Evolutionary conservation across 176 grass and related monocot genomes (phyloP), one percentile per base, ranked within the genome.

Genomic region (Oryza meridionalis): DNA sequence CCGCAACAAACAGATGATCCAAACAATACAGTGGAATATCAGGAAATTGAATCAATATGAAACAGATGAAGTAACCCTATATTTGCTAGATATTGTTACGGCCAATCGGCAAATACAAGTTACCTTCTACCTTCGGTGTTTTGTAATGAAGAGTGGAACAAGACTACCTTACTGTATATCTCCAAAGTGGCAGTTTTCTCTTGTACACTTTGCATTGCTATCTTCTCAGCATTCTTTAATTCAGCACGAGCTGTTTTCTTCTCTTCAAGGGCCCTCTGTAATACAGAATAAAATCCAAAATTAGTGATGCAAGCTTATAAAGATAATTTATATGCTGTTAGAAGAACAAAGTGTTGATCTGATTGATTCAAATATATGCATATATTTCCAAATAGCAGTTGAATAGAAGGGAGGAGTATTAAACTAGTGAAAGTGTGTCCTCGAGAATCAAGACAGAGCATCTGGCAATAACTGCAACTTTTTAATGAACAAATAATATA

Each of bases 181-280:
- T 98, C 96, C 84, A 93, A 71, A 72, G 72, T 83, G 53, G 61
- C 15, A 64, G 81, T 83, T 92, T 95, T 98, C 81, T 98, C 89
- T 70, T 93, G 85, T 50, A 87, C 73, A 53, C 81, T 93, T 32
- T 89, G 93, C 46, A 44, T 85, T 85, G 87, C 68, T 72, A 84
- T 79, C 77, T 92, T 98, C 86, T 92, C 87, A 6, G 70, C 68
- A 16, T 88, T 94, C 85, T 87, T 98, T 73, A 91, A 79, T 40
- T 93, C 77, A 75, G 79, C 70, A 82, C 79, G 89, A 49, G 46
- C 65, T 38, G 79, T 67, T 58, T 92, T 98, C 81, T 93, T 98
- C 77, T 95, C 95, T 69, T 95, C 95, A 25, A 95, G 70, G 10
- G 80, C 89, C 40, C 81, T 88, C 95, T 94, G 88, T 80, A 25